Evolutionary conservation across 2,329 filamentous ascomycete genomes (phyloP).

Genomic region (Simplicillium sp.): DNA sequence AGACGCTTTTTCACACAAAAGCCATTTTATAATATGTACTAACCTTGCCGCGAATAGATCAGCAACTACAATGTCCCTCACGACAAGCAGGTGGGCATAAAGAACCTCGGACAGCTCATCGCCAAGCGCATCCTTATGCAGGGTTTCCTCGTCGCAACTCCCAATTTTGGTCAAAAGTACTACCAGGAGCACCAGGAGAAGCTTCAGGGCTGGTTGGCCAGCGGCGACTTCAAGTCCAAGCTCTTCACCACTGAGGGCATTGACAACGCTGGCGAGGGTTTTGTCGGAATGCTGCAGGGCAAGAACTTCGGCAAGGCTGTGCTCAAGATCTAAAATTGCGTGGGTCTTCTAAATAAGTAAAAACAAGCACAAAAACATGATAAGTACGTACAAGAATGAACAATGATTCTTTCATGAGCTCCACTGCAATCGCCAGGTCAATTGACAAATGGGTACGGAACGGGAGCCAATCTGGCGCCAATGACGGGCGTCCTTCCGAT

Average conservation of each 20-base stretch:
- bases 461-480: too few relatives aligned
- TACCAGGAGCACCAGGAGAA: conserved; percentile 64
- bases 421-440: too few relatives aligned
- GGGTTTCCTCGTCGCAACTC: conserved; percentile 66
- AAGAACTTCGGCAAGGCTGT: conserved; percentile 84
- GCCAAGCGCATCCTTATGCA: conserved; percentile 59
- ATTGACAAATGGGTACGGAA: too few relatives aligned
- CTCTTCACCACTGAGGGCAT: conserved; percentile 64
- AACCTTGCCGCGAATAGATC: conserved; percentile 30
- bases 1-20: conserved; percentile 2
- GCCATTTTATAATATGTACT: conserved; percentile 1
- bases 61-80: conserved; percentile 59
- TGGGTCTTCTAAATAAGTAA: too few relatives aligned
- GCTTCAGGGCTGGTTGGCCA: conserved; percentile 64
- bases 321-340: conserved; percentile 47
- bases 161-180: conserved; percentile 58
- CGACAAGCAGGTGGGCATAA: conserved; percentile 53
- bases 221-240: conserved; percentile 65
- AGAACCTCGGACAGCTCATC: conserved; percentile 57
- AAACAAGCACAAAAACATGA: too few relatives aligned
- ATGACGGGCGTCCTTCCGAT: too few relatives aligned
- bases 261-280: conserved; percentile 65
- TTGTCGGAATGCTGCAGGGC: conserved; percentile 66
- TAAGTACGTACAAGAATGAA: too few relatives aligned
- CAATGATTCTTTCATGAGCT: too few relatives aligned